Percentiles rank a stretch among this genome's conserved stretches.
Evolutionary conservation across 768 basidiomycete species (phyloP).

Genomic region (Boletus sensibilis): DNA sequence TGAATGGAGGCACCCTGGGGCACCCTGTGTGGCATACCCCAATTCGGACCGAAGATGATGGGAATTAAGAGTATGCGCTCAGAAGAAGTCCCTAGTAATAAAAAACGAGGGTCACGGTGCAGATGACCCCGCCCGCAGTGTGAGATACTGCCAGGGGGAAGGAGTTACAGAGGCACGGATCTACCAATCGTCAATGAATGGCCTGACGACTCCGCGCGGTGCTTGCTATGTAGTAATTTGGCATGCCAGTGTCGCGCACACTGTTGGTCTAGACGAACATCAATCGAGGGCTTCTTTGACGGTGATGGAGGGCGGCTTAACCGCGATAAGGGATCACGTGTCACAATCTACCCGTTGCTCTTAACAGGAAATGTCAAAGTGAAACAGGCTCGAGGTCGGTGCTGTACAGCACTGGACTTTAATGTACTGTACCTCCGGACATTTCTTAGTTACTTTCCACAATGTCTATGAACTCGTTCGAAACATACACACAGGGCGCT

Average conservation of each 20-base stretch:
- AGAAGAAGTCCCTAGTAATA: not conserved
- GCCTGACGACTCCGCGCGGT: not conserved
- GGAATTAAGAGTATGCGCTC: not conserved
- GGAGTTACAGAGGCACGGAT: not conserved
- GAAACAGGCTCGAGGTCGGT: not conserved
- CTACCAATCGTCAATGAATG: not conserved
- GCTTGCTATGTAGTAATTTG: not conserved
- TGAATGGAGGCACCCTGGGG: not conserved
- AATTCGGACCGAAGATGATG: not conserved
- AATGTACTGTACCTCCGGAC: not conserved
- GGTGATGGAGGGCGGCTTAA: not conserved
- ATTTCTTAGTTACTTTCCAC: not conserved
- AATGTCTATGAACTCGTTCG: slow-evolving; percentile 24
- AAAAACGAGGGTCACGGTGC: not conserved
- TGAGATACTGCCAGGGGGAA: no score
- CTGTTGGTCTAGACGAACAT: not conserved
- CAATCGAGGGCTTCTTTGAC: not conserved
- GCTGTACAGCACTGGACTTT: not conserved
- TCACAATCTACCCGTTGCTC: not conserved
- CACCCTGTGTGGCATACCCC: not conserved
- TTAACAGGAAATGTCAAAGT: not conserved
- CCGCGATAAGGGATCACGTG: slow-evolving; percentile 13
- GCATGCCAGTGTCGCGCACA: not conserved
- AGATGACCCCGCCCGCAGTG: not conserved
- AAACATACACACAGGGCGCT: slow-evolving; percentile 29